Conservation (phyloP, 495 filamentous ascomycete genomes). For the Podospora pseudopauciseta region DNA sequence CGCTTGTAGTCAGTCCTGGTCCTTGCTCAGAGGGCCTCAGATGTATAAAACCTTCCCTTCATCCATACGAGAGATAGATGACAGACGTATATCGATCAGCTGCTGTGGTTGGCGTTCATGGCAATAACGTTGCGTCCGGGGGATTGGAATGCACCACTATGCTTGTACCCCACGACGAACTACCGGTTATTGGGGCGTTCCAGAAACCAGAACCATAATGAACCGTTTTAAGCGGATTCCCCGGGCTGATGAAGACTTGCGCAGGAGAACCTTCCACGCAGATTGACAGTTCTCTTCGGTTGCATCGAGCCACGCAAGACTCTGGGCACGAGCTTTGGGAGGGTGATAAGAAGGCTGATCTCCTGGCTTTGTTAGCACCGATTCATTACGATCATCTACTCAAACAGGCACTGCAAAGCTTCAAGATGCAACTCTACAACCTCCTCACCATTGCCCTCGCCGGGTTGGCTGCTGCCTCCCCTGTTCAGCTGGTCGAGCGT, state of each 20-base stretch:
- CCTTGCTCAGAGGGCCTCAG: neutral
- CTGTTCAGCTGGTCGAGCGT: neutral
- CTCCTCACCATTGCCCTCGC: neutral
- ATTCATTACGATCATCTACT: neutral
- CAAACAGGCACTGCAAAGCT: neutral
- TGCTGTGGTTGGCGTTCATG: neutral
- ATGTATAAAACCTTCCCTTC: neutral
- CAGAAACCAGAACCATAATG: neutral
- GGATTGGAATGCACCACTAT: neutral
- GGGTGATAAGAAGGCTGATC: neutral
- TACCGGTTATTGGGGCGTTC: neutral
- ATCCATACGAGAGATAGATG: constrained; percentile 1
- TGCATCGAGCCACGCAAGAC: neutral
- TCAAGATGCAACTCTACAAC: neutral
- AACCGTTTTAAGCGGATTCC: constrained; percentile 1
- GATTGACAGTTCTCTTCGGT: neutral
- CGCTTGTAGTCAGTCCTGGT: neutral
- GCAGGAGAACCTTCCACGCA: neutral
- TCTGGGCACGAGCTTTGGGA: neutral
- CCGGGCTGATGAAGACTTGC: neutral
- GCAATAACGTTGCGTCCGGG: neutral
- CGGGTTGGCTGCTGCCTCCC: neutral
- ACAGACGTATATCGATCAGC: constrained; percentile 1
- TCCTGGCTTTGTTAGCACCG: neutral
- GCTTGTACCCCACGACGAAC: neutral